These are phyloP conservation scores for Volvox africanus DNA, from an alignment of 139 green algal genomes.

Conservation along the genomic window DNA sequence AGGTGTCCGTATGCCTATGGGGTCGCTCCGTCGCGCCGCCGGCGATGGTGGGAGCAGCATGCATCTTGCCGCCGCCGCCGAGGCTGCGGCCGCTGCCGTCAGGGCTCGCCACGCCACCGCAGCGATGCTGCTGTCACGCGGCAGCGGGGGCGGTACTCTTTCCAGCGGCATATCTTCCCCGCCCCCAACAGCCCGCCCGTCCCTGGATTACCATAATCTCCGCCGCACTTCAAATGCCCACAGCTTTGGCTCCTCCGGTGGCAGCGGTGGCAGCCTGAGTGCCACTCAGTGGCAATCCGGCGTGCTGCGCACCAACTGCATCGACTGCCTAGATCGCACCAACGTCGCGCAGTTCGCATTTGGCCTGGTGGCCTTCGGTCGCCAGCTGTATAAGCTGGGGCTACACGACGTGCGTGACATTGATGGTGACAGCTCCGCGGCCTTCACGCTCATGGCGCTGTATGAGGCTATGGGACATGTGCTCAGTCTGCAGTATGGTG, in stretches of 20 bases:
- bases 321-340: constrained; percentile 98
- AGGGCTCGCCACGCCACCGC: neutral
- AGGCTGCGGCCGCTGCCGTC: constrained; percentile 25
- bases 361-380: constrained; percentile 82
- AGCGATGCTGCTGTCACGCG: neutral
- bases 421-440: constrained; percentile 68
- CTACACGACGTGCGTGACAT: constrained; percentile 57
- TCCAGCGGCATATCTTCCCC: neutral
- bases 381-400: constrained; percentile 80
- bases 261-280: neutral
- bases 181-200: neutral
- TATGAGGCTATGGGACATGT: constrained; percentile 94
- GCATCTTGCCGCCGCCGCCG: constrained; percentile 25
- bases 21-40: neutral
- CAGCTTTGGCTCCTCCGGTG: neutral
- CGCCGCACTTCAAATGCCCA: neutral
- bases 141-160: neutral
- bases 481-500: constrained; percentile 92
- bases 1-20: neutral
- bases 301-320: constrained; percentile 92
- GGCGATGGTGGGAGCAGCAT: neutral
- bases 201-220: neutral
- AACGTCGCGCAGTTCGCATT: constrained; percentile 95
- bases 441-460: constrained; percentile 87
- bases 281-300: constrained; percentile 64